A percentile compares a stretch with the other conserved stretches of the same genome.
phyloP scores from a whole-genome alignment of 768 basidiomycete genomes.

The Hysterangium stoloniferum region DNA sequence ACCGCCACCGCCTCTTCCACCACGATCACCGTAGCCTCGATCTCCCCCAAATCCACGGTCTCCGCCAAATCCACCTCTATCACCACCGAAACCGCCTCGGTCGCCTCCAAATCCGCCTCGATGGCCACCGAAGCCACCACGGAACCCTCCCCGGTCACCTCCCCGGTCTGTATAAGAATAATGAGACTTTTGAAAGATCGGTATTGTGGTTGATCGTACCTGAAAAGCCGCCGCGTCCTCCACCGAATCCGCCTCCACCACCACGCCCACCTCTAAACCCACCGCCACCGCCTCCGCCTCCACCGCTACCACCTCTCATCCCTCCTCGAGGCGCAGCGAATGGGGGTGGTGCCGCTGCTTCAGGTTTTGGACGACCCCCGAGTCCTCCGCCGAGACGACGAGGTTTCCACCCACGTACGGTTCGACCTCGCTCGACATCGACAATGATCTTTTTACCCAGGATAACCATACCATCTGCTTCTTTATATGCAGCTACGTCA shows the following conservation, averaged over 20 bases:
- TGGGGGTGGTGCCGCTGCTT: slow-evolving; percentile 32
- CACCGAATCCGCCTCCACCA: slow-evolving; percentile 25
- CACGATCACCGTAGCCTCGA: slow-evolving; percentile 18
- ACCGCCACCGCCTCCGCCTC: slow-evolving; percentile 37
- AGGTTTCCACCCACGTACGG: slow-evolving; percentile 98
- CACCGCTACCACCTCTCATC: slow-evolving; percentile 34
- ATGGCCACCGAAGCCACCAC: slow-evolving; percentile 22
- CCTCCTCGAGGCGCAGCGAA: background rate
- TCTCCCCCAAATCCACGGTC: slow-evolving; percentile 39
- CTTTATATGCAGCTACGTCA: slow-evolving; percentile 84
- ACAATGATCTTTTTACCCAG: slow-evolving; percentile 95
- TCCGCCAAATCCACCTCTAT: slow-evolving; percentile 25
- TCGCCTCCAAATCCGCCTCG: slow-evolving; percentile 28
- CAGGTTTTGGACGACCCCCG: slow-evolving; percentile 89
- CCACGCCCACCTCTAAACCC: slow-evolving; percentile 23
- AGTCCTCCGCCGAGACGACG: slow-evolving; percentile 94
- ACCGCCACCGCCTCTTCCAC: slow-evolving; percentile 30
- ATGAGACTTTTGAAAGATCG: slow-evolving; percentile 7
- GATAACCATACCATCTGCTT: slow-evolving; percentile 93
- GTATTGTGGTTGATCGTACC: slow-evolving; percentile 9
- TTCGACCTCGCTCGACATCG: slow-evolving; percentile 96
- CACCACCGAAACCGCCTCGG: slow-evolving; percentile 15
- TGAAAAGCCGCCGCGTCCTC: slow-evolving; percentile 28
- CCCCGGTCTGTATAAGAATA: background rate
- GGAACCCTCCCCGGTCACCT: slow-evolving; percentile 23